Percentiles rank a stretch among this genome's conserved stretches.
phyloP scores from a whole-genome alignment of 2,329 filamentous ascomycete genomes.

The Parascedosporium putredinis region DNA sequence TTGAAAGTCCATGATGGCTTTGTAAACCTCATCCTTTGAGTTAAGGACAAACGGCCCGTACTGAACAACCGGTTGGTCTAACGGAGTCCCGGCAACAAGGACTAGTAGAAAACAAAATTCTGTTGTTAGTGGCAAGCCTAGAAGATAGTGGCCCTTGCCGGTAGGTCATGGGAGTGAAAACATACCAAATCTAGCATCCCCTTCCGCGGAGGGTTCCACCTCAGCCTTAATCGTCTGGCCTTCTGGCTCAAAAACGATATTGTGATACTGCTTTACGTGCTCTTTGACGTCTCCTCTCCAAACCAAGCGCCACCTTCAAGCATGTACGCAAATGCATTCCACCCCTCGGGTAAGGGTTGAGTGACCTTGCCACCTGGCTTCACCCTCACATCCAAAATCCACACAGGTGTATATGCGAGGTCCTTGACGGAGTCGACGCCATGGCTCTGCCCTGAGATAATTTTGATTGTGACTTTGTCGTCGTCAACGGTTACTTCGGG shows the following conservation, averaged over 20 bases:
- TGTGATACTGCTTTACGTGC: conserved; percentile 63
- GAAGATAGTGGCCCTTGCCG: neutral
- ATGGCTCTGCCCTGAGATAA: conserved; percentile 78
- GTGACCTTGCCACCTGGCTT: conserved; percentile 66
- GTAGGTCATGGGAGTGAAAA: neutral
- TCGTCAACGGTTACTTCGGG: conserved; percentile 62
- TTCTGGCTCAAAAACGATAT: conserved; percentile 73
- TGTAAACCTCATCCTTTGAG: conserved; percentile 59
- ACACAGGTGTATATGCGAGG: conserved; percentile 93
- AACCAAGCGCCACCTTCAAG: conserved; percentile 63
- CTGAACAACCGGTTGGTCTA: conserved; percentile 72
- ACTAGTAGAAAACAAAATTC: too few species aligned
- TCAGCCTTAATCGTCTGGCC: conserved; percentile 67
- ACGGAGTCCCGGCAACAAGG: conserved; percentile 66
- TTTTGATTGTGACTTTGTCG: conserved; percentile 69
- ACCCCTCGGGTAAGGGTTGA: conserved; percentile 66
- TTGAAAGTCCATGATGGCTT: conserved; percentile 69
- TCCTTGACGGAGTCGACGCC: conserved; percentile 82
- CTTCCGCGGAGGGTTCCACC: conserved; percentile 55
- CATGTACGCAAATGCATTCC: conserved; percentile 85
- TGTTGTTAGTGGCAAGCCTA: conserved; percentile 4
- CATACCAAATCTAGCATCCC: conserved; percentile 39
- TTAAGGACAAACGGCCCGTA: conserved; percentile 79
- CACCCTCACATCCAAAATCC: conserved; percentile 78
- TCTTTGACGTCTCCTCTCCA: conserved; percentile 39